Evolutionary conservation across 805 yeast species (phyloP).

Genomic region (Debaryomyces hansenii): DNA sequence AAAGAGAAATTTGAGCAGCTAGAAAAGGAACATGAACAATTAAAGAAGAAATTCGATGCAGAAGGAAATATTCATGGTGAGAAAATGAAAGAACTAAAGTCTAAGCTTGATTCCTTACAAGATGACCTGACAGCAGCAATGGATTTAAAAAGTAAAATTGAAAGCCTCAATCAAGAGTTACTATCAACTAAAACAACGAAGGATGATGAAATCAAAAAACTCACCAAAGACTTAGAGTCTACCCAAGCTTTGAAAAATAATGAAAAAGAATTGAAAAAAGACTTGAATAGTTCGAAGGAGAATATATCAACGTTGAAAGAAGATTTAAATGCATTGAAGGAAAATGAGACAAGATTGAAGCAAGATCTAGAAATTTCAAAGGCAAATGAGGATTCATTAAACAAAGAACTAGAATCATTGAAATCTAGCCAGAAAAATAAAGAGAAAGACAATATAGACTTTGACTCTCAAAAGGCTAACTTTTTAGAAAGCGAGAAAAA

Average conservation of each 20-base stretch:
- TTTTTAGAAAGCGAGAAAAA: conserved; percentile 1
- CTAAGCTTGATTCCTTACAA: background rate
- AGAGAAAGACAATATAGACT: background rate
- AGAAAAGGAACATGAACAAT: background rate
- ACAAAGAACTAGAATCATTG: background rate
- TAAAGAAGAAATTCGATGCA: background rate
- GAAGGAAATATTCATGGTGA: background rate
- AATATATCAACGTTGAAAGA: background rate
- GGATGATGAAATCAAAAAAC: no score
- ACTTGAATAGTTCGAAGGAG: background rate
- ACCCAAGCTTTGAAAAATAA: background rate
- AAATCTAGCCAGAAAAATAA: background rate
- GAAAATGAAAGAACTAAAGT: background rate
- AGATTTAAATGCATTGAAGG: background rate
- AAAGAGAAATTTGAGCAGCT: background rate
- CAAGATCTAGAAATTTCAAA: background rate
- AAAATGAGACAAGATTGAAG: background rate
- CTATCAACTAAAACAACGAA: background rate
- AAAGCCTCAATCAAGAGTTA: background rate
- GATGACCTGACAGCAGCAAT: conserved; percentile 7
- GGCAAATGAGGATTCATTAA: background rate
- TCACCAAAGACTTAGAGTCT: background rate
- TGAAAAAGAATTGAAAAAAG: conserved; percentile 1
- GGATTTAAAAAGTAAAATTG: conserved; percentile 8
- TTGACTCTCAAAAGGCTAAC: background rate